These are phyloP conservation scores for Heterobasidion occidentale DNA, from an alignment of 1,284 basidiomycete genomes.

Conservation along the genomic window DNA sequence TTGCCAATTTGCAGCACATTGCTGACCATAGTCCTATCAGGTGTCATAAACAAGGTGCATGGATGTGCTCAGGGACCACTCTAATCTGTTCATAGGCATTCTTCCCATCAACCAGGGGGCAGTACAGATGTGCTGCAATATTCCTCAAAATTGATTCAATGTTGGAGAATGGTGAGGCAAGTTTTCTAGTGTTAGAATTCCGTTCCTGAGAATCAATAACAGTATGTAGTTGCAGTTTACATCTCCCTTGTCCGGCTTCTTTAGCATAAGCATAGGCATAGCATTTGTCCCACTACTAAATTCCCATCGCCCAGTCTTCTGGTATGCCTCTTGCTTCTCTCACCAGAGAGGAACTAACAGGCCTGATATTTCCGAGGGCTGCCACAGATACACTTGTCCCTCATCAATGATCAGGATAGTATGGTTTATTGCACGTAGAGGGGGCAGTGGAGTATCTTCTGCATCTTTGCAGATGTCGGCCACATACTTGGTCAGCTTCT, in stretches of 20 bases:
- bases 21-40: slow-evolving; percentile 28
- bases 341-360: slow-evolving; percentile 19
- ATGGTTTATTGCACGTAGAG: slow-evolving; percentile 28
- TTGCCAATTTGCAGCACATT: slow-evolving; percentile 28
- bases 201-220: slow-evolving; percentile 22
- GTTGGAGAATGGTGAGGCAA: slow-evolving; percentile 25
- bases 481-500: slow-evolving; percentile 13
- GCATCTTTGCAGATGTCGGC: slow-evolving; percentile 19
- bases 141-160: slow-evolving; percentile 23
- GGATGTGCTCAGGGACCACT: slow-evolving; percentile 19
- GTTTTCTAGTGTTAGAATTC: slow-evolving; percentile 27
- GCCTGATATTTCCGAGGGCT: slow-evolving; percentile 24
- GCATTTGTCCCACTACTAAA: slow-evolving; percentile 19
- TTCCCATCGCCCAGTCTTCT: slow-evolving; percentile 22
- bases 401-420: slow-evolving; percentile 29
- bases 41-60: slow-evolving; percentile 18
- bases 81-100: slow-evolving; percentile 28
- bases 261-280: slow-evolving; percentile 26
- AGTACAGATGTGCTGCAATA: slow-evolving; percentile 16
- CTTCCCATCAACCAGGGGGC: slow-evolving; percentile 19
- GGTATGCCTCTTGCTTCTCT: slow-evolving; percentile 21
- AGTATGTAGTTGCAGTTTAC: slow-evolving; percentile 19
- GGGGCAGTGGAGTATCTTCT: slow-evolving; percentile 19
- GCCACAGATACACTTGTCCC: slow-evolving; percentile 19
- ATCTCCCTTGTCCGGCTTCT: slow-evolving; percentile 20